Evolutionary conservation across 306 rosid species (phyloP), one percentile per base, ranked within the genome.

Genomic region (Pterocarpus santalinus): DNA sequence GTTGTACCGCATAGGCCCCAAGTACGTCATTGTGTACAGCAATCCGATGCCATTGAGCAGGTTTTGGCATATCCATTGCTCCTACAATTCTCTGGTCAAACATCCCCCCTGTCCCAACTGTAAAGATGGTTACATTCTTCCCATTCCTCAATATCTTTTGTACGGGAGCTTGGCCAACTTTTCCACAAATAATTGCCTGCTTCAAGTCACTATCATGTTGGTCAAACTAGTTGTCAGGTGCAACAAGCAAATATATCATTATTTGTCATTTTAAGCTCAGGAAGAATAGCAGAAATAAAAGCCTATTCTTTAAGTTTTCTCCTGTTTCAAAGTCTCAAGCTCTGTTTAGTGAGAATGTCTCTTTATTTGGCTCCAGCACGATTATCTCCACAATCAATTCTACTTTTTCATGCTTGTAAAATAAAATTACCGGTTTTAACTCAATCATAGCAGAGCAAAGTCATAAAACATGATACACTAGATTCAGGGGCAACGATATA

Each of bases 31-130:
- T 93, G 85, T 95, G 98, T 82, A 95, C 97, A 63, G 97, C 97
- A 85, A 95, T 72, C 80, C 99, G 89, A 87, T 95, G 99, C 99
- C 97, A 95, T 71, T 95, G 99, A 38, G 87, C 92, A 12, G 97
- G 98, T 79, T 51, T 95, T 49, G 97, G 98, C 91, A 89, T 68
- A 86, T 88, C 97, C 71, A 73, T 80, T 75, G 86, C 73, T 51
- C 88, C 89, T 52, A 41, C 17, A 81, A 75, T 77, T 87, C 99
- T 91, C 83, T 95, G 99, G 84, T 95, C 99, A 83, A 60, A 93
- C 97, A 92, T 83, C 69, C 97, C 99, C n/a, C 98, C 99, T 0
- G 99, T 95, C 74, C 98, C 99, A 82, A 95, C 99, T 0, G 98
- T 95, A 80, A 95, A 95, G 78, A 93, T 91, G 80, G 96, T 93